A percentile compares a stretch with the other conserved stretches of the same genome.
phyloP scores from a whole-genome alignment of 176 grass and related monocot genomes.

The Tillandsia leiboldiana region DNA sequence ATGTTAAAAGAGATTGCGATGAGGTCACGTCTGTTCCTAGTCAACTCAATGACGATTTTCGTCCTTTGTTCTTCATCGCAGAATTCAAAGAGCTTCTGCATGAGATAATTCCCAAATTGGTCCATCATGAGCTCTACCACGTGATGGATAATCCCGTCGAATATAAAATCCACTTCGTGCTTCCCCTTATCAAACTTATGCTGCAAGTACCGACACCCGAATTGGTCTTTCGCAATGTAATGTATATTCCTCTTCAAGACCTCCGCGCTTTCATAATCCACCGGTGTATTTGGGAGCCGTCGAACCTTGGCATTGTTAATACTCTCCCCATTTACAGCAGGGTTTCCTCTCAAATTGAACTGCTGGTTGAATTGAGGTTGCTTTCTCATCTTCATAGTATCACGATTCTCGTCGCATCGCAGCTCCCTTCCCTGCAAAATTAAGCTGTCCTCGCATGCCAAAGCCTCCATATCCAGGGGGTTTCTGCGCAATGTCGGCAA shows the following conservation, averaged over 20 bases:
- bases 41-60: constrained; percentile 39
- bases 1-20: constrained; percentile 53
- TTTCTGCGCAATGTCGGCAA: constrained; percentile 2
- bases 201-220: constrained; percentile 60
- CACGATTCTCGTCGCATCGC: constrained; percentile 18
- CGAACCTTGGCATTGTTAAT: constrained; percentile 20
- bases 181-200: constrained; percentile 63
- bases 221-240: constrained; percentile 63
- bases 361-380: constrained; percentile 18
- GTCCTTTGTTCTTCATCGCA: constrained; percentile 67
- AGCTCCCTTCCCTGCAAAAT: constrained; percentile 40
- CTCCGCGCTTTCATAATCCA: constrained; percentile 43
- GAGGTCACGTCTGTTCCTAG: constrained; percentile 37
- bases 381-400: background rate
- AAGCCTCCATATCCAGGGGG: constrained; percentile 30
- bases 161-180: constrained; percentile 46
- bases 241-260: constrained; percentile 49
- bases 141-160: constrained; percentile 62
- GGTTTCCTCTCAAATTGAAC: constrained; percentile 1
- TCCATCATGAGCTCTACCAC: constrained; percentile 56
- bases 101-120: constrained; percentile 74
- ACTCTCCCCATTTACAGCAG: constrained; percentile 14
- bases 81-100: constrained; percentile 69
- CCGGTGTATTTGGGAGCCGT: constrained; percentile 19
- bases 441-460: constrained; percentile 33